Evolutionary conservation across 2,329 filamentous ascomycete species (phyloP).

Genomic region (Xylaria hypoxylon): DNA sequence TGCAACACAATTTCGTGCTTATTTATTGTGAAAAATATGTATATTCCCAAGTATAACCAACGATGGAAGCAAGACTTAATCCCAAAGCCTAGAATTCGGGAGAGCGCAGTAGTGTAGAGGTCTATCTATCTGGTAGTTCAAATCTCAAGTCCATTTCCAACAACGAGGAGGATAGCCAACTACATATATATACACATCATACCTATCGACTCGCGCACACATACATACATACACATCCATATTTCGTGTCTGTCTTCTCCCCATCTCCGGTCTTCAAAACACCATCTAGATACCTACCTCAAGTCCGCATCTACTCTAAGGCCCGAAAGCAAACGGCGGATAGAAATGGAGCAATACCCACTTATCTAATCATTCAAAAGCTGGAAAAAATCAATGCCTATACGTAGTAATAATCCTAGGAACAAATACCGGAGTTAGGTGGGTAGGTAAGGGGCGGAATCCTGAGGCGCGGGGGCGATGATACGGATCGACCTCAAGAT

Average conservation of each 20-base stretch:
- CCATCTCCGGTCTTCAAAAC: background rate
- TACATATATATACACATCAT: slow-evolving; percentile 10
- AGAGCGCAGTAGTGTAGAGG: background rate
- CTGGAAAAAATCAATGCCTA: background rate
- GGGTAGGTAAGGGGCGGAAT: background rate
- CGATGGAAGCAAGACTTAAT: no score
- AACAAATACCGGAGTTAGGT: background rate
- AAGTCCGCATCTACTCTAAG: background rate
- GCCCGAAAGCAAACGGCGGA: slow-evolving; percentile 1
- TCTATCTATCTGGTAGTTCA: background rate
- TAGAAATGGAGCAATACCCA: background rate
- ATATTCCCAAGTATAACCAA: no score
- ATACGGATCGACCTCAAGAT: background rate
- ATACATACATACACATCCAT: background rate
- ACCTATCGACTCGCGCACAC: background rate
- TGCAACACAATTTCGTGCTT: no score
- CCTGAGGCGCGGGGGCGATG: background rate
- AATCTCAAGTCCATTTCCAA: background rate
- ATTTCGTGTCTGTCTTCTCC: background rate
- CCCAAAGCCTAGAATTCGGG: background rate
- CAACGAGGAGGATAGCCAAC: background rate
- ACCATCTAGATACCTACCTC: background rate
- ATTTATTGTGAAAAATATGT: no score
- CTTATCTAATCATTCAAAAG: background rate
- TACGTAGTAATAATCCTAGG: background rate